phyloP scores from a whole-genome alignment of 495 filamentous ascomycete species.

The Clavariopsis aquatica region DNA sequence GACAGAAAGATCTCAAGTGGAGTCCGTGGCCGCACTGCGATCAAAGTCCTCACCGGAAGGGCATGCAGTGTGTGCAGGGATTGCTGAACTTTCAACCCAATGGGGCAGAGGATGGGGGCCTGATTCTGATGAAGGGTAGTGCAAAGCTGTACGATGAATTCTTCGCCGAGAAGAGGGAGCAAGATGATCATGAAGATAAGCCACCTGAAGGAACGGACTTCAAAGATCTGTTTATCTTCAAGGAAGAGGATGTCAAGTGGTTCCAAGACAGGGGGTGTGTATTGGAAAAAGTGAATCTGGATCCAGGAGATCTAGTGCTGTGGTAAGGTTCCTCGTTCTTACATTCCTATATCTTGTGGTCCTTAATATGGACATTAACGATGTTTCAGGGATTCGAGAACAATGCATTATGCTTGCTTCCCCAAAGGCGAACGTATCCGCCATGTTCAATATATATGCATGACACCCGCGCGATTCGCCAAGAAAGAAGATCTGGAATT shows the following conservation, averaged over 20 bases:
- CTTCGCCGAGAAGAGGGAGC: conserved; percentile 42
- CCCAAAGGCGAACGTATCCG: conserved; percentile 48
- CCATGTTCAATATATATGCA: conserved; percentile 50
- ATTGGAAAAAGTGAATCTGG: conserved; percentile 47
- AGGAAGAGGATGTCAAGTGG: conserved; percentile 46
- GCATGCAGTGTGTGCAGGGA: conserved; percentile 54
- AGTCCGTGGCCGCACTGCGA: conserved; percentile 54
- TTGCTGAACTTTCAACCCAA: conserved; percentile 50
- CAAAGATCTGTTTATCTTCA: conserved; percentile 47
- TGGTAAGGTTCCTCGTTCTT: background rate
- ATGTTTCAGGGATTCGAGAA: conserved; percentile 45
- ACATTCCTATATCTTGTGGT: background rate
- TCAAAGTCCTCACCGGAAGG: conserved; percentile 48
- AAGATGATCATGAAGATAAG: conserved; percentile 44
- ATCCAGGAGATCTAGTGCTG: conserved; percentile 49
- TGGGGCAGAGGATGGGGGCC: conserved; percentile 50
- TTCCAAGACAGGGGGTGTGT: conserved; percentile 48
- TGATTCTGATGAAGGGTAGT: conserved; percentile 49
- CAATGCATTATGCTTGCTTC: conserved; percentile 48
- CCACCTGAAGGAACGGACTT: conserved; percentile 44
- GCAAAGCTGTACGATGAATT: conserved; percentile 46
- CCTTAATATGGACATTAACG: background rate
- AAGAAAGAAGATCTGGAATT: conserved; percentile 39
- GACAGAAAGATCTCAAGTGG: conserved; percentile 35
- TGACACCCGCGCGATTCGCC: conserved; percentile 46